Base-by-base conservation (phyloP, 1,139 yeast genomes). In the Lodderomyces parapsilosis region DNA sequence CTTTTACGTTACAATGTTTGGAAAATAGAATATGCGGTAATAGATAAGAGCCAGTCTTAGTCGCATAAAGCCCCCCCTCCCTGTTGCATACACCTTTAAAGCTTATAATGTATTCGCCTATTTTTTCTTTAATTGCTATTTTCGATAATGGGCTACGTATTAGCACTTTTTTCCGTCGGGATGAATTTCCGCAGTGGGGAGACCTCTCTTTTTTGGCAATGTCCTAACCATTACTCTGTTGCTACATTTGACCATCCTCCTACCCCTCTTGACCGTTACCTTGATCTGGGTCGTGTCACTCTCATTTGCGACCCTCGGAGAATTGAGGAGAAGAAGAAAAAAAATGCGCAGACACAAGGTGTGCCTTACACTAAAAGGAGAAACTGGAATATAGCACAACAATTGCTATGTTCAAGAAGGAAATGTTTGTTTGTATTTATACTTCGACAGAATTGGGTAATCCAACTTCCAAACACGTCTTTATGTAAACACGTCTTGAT, bases 401-500 rank as follows among this genome's bases (percentile, higher is more conserved):
- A n/a, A n/a, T n/a, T n/a, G n/a, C n/a, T n/a, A n/a, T n/a, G n/a
- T 22, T 20, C 18, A 14, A 22, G 28, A n/a, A n/a, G 27, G 27
- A 34, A n/a, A 14, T 15, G 37, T 34, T 34, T 22, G 37, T 34
- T 23, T 34, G 11, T 30, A 34, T 34, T 34, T 34, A 34, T 34
- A 34, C 27, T 34, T 24, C 17, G 17, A 6, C 19, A 22, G 13
- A 34, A 34, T 20, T 19, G 27, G 27, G 37, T 34, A 34, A 34
- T 34, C n/a, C 19, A 22, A 20, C 23, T 2, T 14, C 27, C 37
- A 34, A 34, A 34, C 37, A 34, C 37, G 37, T 34, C 37, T 34
- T 13, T 11, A 33, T 19, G 17, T 34, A 22, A 22, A 20, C 37
- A 34, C 37, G 37, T 34, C 37, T 34, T 22, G n/a, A 14, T 34